Evolutionary conservation across 1,284 basidiomycete species (phyloP), one percentile per base, ranked within the genome.

Genomic region (Prillingera fragicola): DNA sequence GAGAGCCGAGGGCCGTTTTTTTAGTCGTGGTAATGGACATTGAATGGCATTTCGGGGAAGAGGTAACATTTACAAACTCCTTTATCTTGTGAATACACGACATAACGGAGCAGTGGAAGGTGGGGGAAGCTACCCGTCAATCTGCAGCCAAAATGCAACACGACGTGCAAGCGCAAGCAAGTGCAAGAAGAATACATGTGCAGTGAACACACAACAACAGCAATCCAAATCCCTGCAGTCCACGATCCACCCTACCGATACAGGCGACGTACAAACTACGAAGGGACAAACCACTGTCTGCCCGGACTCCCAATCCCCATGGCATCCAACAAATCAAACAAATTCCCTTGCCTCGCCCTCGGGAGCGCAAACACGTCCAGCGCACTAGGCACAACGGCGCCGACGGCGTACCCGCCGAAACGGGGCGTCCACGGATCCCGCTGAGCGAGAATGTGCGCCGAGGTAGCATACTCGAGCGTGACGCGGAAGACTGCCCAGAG

Each of bases 241-340:
- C 19, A 33, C 27, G 74, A 54, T 89, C 86, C 33, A 81, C 28
- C 10, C 84, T 83, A 63, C 94, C 91, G 63, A n/a, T n/a, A n/a
- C n/a, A n/a, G n/a, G n/a, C n/a, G n/a, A n/a, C n/a, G n/a, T n/a
- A n/a, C n/a, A n/a, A n/a, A n/a, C n/a, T n/a, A n/a, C n/a, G n/a
- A n/a, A n/a, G n/a, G n/a, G n/a, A n/a, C n/a, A n/a, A n/a, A n/a
- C n/a, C n/a, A n/a, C n/a, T n/a, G n/a, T n/a, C n/a, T n/a, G n/a
- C n/a, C n/a, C n/a, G n/a, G n/a, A 96, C 92, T 48, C 33, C 31
- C 40, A 8, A 47, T 9, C 5, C 45, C 45, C 12, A 47, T 13
- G 19, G 41, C 36, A 14, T 48, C 41, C 10, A 48, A 38, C 13
- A 48, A 8, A 19, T 48, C 46, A 14, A 48, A 48, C 15, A 48